Evolutionary conservation across 371 early-diverging fungal genomes (phyloP).

Genomic region (Gilbertella persicaria): DNA sequence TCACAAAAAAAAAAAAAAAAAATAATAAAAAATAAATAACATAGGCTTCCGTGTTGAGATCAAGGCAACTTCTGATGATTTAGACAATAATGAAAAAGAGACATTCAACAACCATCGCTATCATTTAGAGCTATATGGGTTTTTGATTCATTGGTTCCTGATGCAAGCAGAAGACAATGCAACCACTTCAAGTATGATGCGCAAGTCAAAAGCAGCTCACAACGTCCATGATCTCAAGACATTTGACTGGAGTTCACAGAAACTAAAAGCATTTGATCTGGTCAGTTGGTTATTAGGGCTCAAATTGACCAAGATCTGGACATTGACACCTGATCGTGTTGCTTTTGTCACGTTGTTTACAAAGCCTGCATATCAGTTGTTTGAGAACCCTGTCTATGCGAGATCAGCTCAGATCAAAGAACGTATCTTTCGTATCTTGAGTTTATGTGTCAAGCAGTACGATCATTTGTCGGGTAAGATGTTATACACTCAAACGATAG

Average conservation of each 20-base stretch:
- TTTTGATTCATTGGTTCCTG: slow-evolving; percentile 73
- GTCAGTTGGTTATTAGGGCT: slow-evolving; percentile 61
- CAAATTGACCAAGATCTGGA: slow-evolving; percentile 78
- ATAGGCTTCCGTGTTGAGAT: slow-evolving; percentile 72
- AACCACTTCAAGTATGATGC: slow-evolving; percentile 34
- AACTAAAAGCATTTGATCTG: slow-evolving; percentile 55
- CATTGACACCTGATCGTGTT: slow-evolving; percentile 76
- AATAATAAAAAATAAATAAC: too few relatives aligned
- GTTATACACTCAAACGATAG: neutral
- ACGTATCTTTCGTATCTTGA: slow-evolving; percentile 62
- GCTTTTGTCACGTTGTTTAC: slow-evolving; percentile 81
- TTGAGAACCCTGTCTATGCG: slow-evolving; percentile 76
- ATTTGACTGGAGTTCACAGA: slow-evolving; percentile 65
- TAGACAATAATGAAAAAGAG: slow-evolving; percentile 66
- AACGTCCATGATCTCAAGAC: slow-evolving; percentile 29
- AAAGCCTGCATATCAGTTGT: slow-evolving; percentile 78
- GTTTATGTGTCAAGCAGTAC: slow-evolving; percentile 70
- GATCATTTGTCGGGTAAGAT: slow-evolving; percentile 71
- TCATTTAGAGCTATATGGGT: slow-evolving; percentile 77
- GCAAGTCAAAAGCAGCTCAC: slow-evolving; percentile 20
- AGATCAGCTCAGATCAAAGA: slow-evolving; percentile 61
- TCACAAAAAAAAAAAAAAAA: too few relatives aligned
- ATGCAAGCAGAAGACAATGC: slow-evolving; percentile 61
- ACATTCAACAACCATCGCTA: slow-evolving; percentile 63
- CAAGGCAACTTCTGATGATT: slow-evolving; percentile 55